Evolutionary conservation across 768 basidiomycete genomes (phyloP).

Genomic region (Hirschioporus abietinus): DNA sequence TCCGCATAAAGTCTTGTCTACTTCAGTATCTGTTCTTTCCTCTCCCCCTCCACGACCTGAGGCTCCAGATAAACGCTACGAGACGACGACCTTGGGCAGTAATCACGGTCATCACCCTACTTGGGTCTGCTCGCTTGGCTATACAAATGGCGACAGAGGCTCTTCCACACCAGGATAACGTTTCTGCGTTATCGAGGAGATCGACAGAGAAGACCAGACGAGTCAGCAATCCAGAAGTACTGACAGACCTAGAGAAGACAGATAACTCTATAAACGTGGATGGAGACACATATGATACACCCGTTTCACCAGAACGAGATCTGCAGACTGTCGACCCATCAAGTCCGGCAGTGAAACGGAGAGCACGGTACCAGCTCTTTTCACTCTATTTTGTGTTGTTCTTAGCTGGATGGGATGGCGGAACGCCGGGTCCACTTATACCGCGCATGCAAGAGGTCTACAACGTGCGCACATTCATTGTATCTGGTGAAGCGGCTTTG

Average conservation of each 20-base stretch:
- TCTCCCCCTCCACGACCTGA: constrained; percentile 72
- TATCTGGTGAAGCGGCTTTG: not conserved
- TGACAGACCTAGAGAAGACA: not conserved
- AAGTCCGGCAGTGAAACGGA: not conserved
- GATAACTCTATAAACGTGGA: not conserved
- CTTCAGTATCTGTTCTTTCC: constrained; percentile 48
- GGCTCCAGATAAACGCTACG: constrained; percentile 49
- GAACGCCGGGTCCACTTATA: constrained; percentile 13
- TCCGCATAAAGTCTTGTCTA: not conserved
- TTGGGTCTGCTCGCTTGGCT: constrained; percentile 76
- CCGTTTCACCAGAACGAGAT: not conserved
- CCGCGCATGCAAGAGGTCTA: constrained; percentile 15
- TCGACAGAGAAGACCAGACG: not conserved
- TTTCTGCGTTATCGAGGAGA: not conserved
- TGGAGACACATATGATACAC: not conserved
- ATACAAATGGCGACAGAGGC: constrained; percentile 29
- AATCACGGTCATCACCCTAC: constrained; percentile 33
- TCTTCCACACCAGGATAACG: not conserved
- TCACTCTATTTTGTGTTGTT: constrained; percentile 11
- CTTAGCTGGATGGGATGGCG: constrained; percentile 15
- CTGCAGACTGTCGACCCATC: not conserved
- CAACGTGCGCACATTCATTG: constrained; percentile 6
- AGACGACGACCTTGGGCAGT: not conserved
- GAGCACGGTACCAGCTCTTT: constrained; percentile 3
- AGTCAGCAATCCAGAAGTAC: not conserved